These are phyloP conservation scores for Chlamydomonas eustigma DNA, from an alignment of 139 green algal genomes.

Conservation along the genomic window DNA sequence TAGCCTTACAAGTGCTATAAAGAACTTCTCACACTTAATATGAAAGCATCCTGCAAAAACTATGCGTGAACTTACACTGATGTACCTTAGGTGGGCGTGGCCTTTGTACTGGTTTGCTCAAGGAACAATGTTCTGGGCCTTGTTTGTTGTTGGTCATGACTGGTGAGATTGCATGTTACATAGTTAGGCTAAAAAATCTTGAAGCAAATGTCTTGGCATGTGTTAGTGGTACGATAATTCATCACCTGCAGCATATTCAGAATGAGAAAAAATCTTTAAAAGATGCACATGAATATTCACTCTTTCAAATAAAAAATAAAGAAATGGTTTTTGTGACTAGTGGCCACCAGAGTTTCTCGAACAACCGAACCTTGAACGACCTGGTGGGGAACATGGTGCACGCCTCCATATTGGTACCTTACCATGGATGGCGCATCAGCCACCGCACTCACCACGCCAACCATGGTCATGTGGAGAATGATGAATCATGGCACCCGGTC, in stretches of 20 bases:
- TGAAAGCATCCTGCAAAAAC: too few species aligned
- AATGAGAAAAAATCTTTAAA: too few species aligned
- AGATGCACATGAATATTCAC: slow-evolving; percentile 1
- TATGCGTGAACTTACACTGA: neutral
- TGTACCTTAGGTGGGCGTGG: slow-evolving; percentile 65
- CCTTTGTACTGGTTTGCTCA: slow-evolving; percentile 93
- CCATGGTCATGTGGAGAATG: slow-evolving; percentile 94
- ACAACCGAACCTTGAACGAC: slow-evolving; percentile 89
- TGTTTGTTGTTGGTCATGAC: slow-evolving; percentile 95
- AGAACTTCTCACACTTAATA: too few species aligned
- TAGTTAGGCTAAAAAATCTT: too few species aligned
- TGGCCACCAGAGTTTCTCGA: slow-evolving; percentile 89
- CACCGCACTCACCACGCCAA: slow-evolving; percentile 93
- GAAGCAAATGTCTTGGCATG: too few species aligned
- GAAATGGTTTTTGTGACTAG: slow-evolving; percentile 5
- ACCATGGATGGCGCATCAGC: slow-evolving; percentile 92
- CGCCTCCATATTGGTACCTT: slow-evolving; percentile 91
- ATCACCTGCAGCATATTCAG: too few species aligned
- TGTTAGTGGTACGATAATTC: too few species aligned
- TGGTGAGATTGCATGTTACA: slow-evolving; percentile 50
- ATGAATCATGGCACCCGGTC: slow-evolving; percentile 90
- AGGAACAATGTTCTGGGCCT: slow-evolving; percentile 97
- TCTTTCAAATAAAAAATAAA: slow-evolving; percentile 11
- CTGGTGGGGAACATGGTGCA: slow-evolving; percentile 88
- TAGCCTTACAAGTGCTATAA: too few species aligned